A percentile compares a stretch with the other conserved stretches of the same genome.
These are phyloP conservation scores for Multifurca ochricompacta DNA, from an alignment of 768 basidiomycete genomes.

Conservation along the genomic window DNA sequence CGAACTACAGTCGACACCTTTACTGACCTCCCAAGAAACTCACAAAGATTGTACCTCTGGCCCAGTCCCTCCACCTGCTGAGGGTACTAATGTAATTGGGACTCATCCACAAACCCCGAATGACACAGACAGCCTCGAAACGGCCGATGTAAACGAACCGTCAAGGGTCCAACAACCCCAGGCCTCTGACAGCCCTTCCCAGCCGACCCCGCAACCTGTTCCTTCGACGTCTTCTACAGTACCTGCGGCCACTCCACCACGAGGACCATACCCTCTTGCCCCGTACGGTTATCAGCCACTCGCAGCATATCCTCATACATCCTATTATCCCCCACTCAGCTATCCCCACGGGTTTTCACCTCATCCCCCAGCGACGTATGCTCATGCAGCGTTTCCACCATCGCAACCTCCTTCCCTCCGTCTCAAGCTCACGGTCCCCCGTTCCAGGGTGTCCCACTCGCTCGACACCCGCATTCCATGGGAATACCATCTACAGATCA, in stretches of 20 bases:
- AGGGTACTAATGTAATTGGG: neutral
- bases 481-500: conserved; percentile 24
- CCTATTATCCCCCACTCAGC: conserved; percentile 52
- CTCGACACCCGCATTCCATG: conserved; percentile 10
- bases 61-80: no score
- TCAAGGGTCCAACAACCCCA: neutral
- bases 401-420: conserved; percentile 25
- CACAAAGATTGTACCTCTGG: conserved; percentile 18
- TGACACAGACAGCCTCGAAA: neutral
- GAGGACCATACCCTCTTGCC: conserved; percentile 41
- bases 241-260: neutral
- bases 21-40: conserved; percentile 19
- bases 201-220: neutral
- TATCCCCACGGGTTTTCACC: conserved; percentile 29
- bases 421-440: conserved; percentile 22
- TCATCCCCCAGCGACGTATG: conserved; percentile 28
- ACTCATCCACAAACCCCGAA: neutral
- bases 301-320: conserved; percentile 54
- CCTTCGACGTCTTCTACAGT: neutral
- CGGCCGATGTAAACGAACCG: neutral
- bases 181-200: neutral
- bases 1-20: conserved; percentile 30
- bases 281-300: conserved; percentile 46
- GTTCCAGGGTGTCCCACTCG: conserved; percentile 19
- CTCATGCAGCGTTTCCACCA: conserved; percentile 31